A percentile compares a stretch with the other conserved stretches of the same genome.
These are phyloP conservation scores for Metschnikowia borealis DNA, from an alignment of 805 yeast species.

Conservation along the genomic window DNA sequence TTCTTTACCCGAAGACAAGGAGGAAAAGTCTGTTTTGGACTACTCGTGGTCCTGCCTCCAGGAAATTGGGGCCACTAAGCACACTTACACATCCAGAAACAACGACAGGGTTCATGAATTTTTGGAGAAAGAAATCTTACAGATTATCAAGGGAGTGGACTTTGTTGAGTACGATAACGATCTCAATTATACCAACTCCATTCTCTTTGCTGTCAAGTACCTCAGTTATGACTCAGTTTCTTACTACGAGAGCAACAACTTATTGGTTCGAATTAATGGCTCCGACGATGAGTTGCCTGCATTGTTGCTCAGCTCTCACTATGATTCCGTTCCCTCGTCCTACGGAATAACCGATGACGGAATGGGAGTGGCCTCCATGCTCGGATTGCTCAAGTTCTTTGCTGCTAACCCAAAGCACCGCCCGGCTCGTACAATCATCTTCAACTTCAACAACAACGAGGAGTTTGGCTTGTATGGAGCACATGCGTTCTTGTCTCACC, in stretches of 20 bases:
- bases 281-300: conserved; percentile 55
- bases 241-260: conserved; percentile 80
- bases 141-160: conserved; percentile 27
- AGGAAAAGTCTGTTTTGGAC: conserved; percentile 30
- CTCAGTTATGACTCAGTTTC: conserved; percentile 48
- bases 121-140: conserved; percentile 37
- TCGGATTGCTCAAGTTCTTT: conserved; percentile 61
- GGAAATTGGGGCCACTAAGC: conserved; percentile 58
- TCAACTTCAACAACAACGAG: conserved; percentile 87
- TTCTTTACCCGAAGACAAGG: conserved; percentile 40
- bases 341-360: conserved; percentile 93
- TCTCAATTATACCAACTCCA: conserved; percentile 40
- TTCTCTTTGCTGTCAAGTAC: conserved; percentile 50
- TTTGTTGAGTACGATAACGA: conserved; percentile 40
- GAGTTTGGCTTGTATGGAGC: conserved; percentile 89
- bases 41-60: conserved; percentile 73
- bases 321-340: conserved; percentile 83
- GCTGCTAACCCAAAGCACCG: conserved; percentile 29
- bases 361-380: conserved; percentile 75
- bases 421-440: conserved; percentile 69
- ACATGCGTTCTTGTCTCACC: conserved; percentile 62
- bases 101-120: conserved; percentile 76
- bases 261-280: conserved; percentile 75
- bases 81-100: conserved; percentile 74
- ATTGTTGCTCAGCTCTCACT: conserved; percentile 77